These are phyloP conservation scores for Saitoella complicata DNA, from an alignment of 805 yeast genomes.

Conservation along the genomic window DNA sequence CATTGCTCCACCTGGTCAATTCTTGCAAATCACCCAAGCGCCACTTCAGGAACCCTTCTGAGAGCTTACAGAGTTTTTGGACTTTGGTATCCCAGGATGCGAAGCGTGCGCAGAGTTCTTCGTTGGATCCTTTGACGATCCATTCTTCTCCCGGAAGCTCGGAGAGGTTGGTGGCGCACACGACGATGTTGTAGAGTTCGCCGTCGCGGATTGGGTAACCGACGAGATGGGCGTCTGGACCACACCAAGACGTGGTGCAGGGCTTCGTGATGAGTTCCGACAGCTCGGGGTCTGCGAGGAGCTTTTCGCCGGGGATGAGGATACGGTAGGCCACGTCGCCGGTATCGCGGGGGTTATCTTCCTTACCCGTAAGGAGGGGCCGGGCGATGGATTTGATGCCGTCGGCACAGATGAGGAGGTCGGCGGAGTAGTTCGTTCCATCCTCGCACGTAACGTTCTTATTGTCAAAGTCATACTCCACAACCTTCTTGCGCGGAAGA, in stretches of 20 bases:
- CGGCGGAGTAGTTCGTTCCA: slow-evolving; percentile 15
- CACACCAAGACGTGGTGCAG: slow-evolving; percentile 23
- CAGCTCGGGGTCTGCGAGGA: slow-evolving; percentile 5
- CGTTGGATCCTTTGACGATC: not conserved
- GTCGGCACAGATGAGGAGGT: slow-evolving; percentile 19
- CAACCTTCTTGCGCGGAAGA: slow-evolving; percentile 11
- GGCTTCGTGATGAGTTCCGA: slow-evolving; percentile 13
- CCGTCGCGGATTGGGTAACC: slow-evolving; percentile 19
- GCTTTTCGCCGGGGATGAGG: slow-evolving; percentile 13
- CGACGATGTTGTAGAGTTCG: slow-evolving; percentile 19
- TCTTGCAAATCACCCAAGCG: not conserved
- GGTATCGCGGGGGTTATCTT: slow-evolving; percentile 18
- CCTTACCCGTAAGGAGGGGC: slow-evolving; percentile 10
- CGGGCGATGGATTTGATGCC: slow-evolving; percentile 19
- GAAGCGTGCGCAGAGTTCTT: no score
- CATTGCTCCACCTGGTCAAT: slow-evolving; percentile 2
- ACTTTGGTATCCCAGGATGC: slow-evolving; percentile 1
- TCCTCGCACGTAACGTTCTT: slow-evolving; percentile 12
- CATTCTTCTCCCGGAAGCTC: slow-evolving; percentile 2
- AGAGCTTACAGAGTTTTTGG: not conserved
- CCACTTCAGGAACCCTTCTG: slow-evolving; percentile 1
- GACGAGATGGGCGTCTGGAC: slow-evolving; percentile 20
- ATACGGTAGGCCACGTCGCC: slow-evolving; percentile 22
- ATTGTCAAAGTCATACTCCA: slow-evolving; percentile 13
- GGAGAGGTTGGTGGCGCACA: slow-evolving; percentile 18